Base-by-base conservation (phyloP, 2,329 filamentous ascomycete genomes). In the Alternaria novae-zelandiae region DNA sequence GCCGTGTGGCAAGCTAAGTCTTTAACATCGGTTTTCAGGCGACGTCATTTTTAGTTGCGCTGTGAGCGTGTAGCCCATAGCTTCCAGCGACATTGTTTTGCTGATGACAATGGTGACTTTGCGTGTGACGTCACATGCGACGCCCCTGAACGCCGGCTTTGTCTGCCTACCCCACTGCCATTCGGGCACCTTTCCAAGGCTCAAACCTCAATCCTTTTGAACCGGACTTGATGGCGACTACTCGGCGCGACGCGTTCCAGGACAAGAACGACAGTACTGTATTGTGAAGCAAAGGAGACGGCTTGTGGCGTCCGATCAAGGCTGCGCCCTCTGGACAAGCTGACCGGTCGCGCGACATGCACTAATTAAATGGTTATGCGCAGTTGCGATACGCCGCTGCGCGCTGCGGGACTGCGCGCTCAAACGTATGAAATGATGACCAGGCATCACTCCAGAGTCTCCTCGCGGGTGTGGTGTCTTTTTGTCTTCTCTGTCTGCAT, bases 341-440 rank as follows among this genome's bases (percentile, higher is more conserved):
- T 61, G 53, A 61, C 62, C 47, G 62, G 62, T 44, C 17, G n/a
- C 17, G 26, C 47, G 15, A 3, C 32, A 25, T 50, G 47, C 53
- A 28, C 62, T 28, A 65, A 65, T 62, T 32, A 65, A 8, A 51
- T 45, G 47, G 25, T 59, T 58, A 44, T 65, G 59, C 45, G 61
- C 62, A 65, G 26, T 51, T 65, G 62, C 53, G 62, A 57, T 51
- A 12, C 41, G 53, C 43, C 61, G 30, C 47, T 26, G 53, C 54
- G 54, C 58, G 54, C 36, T 46, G 26, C n/a, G 44, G 36, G 21
- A 10, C 50, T 47, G 20, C 26, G 26, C 7, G 5, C 25, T 53
- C 13, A 20, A 8, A 51, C 51, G 11, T 32, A 46, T 45, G 56
- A n/a, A 15, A 30, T 30, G 6, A 30, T 30, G 47, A 50, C 26